Conservation (phyloP, 441 rosid genomes). For the Croton setiger region DNA sequence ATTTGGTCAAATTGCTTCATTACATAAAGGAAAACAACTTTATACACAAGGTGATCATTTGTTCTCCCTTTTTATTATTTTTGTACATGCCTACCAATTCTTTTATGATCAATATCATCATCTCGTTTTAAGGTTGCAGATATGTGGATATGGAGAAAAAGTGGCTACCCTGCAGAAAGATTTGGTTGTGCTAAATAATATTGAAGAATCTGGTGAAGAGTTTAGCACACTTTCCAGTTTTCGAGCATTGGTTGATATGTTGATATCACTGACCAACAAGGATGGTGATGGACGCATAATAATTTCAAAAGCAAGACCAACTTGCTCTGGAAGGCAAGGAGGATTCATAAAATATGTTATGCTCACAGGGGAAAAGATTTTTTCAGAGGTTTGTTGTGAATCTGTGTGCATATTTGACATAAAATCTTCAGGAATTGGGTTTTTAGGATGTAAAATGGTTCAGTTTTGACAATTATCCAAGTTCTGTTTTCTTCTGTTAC, state of each 20-base stretch:
- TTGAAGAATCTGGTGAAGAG: conserved; percentile 38
- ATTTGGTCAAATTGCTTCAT: conserved; percentile 70
- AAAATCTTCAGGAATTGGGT: neutral
- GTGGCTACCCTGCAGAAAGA: conserved; percentile 43
- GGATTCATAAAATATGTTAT: conserved; percentile 81
- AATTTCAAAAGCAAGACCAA: conserved; percentile 55
- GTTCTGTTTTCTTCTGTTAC: neutral
- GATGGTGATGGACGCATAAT: conserved; percentile 91
- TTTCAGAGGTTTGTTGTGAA: conserved; percentile 64
- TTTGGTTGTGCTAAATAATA: conserved; percentile 25
- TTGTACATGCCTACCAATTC: neutral
- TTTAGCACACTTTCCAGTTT: conserved; percentile 67
- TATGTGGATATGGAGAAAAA: conserved; percentile 77
- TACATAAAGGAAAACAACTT: conserved; percentile 85
- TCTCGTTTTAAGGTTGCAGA: conserved; percentile 40
- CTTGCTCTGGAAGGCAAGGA: conserved; percentile 46
- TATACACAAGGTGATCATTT: conserved; percentile 69
- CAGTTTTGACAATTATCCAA: neutral
- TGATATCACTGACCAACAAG: conserved; percentile 67
- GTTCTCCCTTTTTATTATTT: conserved; percentile 11
- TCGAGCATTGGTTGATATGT: conserved; percentile 62
- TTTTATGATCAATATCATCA: conserved; percentile 8
- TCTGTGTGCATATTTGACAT: neutral
- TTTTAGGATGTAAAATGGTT: neutral
- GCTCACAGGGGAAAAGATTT: conserved; percentile 89